Evolutionary conservation across 345 rosid genomes (phyloP).

Genomic region (Camelina laxa): DNA sequence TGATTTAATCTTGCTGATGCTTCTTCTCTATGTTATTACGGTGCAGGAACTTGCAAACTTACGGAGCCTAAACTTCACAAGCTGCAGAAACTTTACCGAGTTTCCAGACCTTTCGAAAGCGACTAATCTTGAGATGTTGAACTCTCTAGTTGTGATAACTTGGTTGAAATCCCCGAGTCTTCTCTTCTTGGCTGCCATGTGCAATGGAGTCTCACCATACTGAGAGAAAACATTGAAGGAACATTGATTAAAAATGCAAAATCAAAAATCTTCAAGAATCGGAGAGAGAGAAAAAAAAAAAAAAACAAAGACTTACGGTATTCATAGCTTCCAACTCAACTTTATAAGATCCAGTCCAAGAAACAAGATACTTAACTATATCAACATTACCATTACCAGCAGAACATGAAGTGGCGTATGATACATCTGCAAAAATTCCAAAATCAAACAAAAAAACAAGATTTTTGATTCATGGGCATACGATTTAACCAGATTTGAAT

Average conservation of each 20-base stretch:
- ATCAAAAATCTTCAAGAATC: slow-evolving; percentile 4
- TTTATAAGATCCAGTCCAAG: too few species aligned
- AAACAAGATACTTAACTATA: too few species aligned
- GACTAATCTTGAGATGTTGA: slow-evolving; percentile 37
- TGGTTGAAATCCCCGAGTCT: slow-evolving; percentile 29
- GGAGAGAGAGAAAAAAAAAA: too few species aligned
- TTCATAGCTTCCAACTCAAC: too few species aligned
- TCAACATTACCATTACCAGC: too few species aligned
- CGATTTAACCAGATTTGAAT: too few species aligned
- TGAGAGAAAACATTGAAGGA: slow-evolving; percentile 46
- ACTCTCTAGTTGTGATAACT: slow-evolving; percentile 31
- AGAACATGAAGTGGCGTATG: too few species aligned
- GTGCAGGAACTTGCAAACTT: slow-evolving; percentile 39
- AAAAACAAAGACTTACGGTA: too few species aligned
- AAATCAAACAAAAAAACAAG: too few species aligned
- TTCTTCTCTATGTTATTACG: slow-evolving; percentile 1
- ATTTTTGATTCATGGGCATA: too few species aligned
- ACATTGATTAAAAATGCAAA: slow-evolving; percentile 7
- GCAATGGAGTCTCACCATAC: slow-evolving; percentile 99
- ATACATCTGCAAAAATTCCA: too few species aligned
- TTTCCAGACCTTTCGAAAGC: slow-evolving; percentile 44
- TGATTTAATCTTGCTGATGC: slow-evolving; percentile 3
- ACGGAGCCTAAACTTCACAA: slow-evolving; percentile 38
- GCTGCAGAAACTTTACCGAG: slow-evolving; percentile 36
- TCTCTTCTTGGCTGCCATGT: slow-evolving; percentile 89